Percentiles rank a stretch among this genome's conserved stretches.
phyloP scores from a whole-genome alignment of 192 early-diverging fungal genomes.

The Blastocladiella britannica region DNA sequence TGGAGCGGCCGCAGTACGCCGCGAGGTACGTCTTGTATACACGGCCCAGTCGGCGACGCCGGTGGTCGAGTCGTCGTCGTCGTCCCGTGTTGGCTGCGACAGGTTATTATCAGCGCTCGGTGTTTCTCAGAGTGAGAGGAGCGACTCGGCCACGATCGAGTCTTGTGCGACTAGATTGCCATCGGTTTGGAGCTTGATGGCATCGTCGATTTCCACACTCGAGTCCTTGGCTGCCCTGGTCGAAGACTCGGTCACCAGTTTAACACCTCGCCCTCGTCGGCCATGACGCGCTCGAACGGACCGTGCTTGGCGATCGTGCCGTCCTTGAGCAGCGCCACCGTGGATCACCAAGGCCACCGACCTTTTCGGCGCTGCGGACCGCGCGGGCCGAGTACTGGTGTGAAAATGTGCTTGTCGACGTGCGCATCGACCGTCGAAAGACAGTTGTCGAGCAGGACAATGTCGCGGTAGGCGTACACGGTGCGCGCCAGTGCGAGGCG shows the following conservation, averaged over 20 bases:
- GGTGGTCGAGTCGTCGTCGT: conserved; percentile 5
- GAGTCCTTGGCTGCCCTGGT: too few species aligned
- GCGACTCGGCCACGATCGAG: too few species aligned
- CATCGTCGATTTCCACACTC: too few species aligned
- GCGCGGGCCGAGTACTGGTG: conserved; percentile 21
- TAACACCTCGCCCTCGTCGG: neutral
- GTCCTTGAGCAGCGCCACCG: conserved; percentile 34
- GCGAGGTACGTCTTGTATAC: conserved; percentile 34
- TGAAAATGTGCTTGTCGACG: conserved; percentile 34
- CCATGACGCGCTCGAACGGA: conserved; percentile 10
- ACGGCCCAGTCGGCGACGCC: conserved; percentile 40
- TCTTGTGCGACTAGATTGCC: too few species aligned
- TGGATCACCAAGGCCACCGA: conserved; percentile 71
- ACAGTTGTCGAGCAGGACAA: conserved; percentile 68
- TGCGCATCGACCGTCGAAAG: conserved; percentile 58
- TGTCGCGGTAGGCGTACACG: conserved; percentile 18
- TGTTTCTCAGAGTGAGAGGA: too few species aligned
- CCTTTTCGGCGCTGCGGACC: conserved; percentile 44
- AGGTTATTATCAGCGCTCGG: too few species aligned
- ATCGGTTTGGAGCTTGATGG: too few species aligned
- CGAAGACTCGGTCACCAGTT: neutral
- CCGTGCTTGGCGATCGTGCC: conserved; percentile 5
- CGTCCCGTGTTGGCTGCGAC: conserved; percentile 5
- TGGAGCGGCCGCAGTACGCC: too few species aligned
- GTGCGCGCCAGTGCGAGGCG: conserved; percentile 9